Evolutionary conservation across 140 eudicot species (phyloP), one percentile per base, ranked within the genome.

Genomic region (Senecio squalidus): DNA sequence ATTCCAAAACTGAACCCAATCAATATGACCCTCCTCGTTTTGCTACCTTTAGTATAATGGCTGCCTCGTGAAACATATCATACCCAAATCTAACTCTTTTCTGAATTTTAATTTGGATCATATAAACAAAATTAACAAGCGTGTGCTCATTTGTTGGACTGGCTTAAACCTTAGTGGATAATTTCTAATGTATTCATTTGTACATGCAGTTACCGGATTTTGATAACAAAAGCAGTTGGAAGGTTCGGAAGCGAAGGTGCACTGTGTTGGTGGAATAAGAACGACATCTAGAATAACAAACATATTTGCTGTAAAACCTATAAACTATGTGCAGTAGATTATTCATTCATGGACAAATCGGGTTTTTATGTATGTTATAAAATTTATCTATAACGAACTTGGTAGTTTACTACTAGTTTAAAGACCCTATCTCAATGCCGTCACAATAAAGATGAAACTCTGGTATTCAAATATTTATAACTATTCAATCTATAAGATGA

Each of bases 241-340:
- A 73, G 64, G 43, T 69, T 52, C 58, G 49, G 18, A 87, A 92
- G 76, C 81, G 83, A 64, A 71, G 75, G 60, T 84, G 98, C 60
- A 66, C 39, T 10, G 87, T 92, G 77, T 29, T 63, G 16, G 66
- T 73, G 67, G 80, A 73, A 69, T 56, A 23, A 68, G 20, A n/a
- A n/a, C n/a, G 30, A 46, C 22, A 46, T 58, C 8, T 16, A 45
- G 73, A 15, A 52, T 24, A 8, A n/a, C 50, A 15, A 36, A 34
- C 45, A 21, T 25, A 54, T 27, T 51, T 54, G 65, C 55, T 39
- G 75, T 70, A 60, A 40, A 60, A 58, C 66, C 68, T 36, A 36
- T 57, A 5, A 59, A 48, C 54, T 28, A 45, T 57, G 55, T 69
- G 62, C 63, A 51, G 68, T 69, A 26, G 62, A 39, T 69, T 36